Base-by-base conservation (phyloP, 2,329 filamentous ascomycete genomes). In the Tolypocladium nubicola region DNA sequence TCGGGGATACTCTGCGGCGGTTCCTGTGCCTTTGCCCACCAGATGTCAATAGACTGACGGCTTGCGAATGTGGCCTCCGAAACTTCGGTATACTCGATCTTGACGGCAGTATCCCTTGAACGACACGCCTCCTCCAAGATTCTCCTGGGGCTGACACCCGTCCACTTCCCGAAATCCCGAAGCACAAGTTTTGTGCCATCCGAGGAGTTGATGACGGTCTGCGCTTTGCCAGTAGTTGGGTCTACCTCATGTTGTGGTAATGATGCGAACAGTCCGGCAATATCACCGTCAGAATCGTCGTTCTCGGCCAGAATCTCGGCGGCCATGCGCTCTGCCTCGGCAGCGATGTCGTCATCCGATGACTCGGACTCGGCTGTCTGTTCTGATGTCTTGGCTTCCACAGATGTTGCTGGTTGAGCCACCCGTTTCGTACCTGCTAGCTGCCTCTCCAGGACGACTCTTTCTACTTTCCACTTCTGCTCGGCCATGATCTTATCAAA, bases 41-140 rank as follows among this genome's bases (percentile, higher is more conserved):
- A 72, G 55, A 97, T 85, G 21, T 83, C 83, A 14, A 96, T 74
- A 30, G 85, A 80, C 67, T 95, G 88, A 23, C 89, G 84, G 62
- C 87, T 88, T 2, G 88, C 86, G 71, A 90, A 94, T 0, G 84
- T 78, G 6, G 85, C 84, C 30, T 87, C 81, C 1, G 90, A 95
- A 33, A 94, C 75, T 47, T 88, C 72, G 57, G 79, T 84, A 68
- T 87, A 94, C 3, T 73, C 75, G 30, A 96, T 72, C 63, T 81
- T 87, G 37, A 81, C 88, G 4, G 79, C 79, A 1, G 86, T 76
- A 67, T 96, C 90, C 71, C 87, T 87, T 61, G 90, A 83, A 64
- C 88, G 86, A 69, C 92, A 95, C n/a, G 89, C 83, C 70, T 97
- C 92, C 69, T 97, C 91, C 14, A 97, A 74, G 35, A 89, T 79